Evolutionary conservation across 2,329 filamentous ascomycete species (phyloP).

Genomic region (Fusarium liriodendri): DNA sequence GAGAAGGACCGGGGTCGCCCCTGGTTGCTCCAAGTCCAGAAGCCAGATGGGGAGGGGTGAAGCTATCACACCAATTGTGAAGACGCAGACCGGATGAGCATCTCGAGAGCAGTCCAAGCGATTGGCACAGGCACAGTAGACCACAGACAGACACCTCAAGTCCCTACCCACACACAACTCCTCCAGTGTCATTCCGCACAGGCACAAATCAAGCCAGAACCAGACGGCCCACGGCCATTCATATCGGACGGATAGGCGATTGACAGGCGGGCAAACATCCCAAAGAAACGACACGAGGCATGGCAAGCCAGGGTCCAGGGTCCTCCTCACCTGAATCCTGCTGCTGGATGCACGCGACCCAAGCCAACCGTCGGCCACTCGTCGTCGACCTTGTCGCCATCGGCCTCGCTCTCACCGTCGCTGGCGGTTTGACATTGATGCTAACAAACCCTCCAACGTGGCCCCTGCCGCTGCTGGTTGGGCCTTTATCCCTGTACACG

Average conservation of each 20-base stretch:
- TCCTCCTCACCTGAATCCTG: slow-evolving; percentile 45
- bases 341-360: slow-evolving; percentile 43
- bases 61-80: slow-evolving; percentile 28
- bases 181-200: neutral
- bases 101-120: slow-evolving; percentile 11
- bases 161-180: slow-evolving; percentile 14
- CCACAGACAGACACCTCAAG: slow-evolving; percentile 1
- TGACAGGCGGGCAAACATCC: slow-evolving; percentile 29
- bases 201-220: slow-evolving; percentile 1
- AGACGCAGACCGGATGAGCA: slow-evolving; percentile 15
- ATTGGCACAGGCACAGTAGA: slow-evolving; percentile 16
- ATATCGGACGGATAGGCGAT: slow-evolving; percentile 14
- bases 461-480: slow-evolving; percentile 39
- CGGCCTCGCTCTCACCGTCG: slow-evolving; percentile 40
- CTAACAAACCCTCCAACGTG: slow-evolving; percentile 39
- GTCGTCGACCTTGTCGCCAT: slow-evolving; percentile 35
- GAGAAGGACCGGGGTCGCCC: slow-evolving; percentile 25
- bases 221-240: slow-evolving; percentile 1
- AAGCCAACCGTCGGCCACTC: slow-evolving; percentile 39
- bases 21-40: slow-evolving; percentile 27
- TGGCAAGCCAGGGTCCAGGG: slow-evolving; percentile 38
- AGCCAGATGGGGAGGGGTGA: slow-evolving; percentile 20
- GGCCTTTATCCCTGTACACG: slow-evolving; percentile 18
- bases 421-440: slow-evolving; percentile 45
- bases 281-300: slow-evolving; percentile 34